A percentile compares a stretch with the other conserved stretches of the same genome.
Conservation (phyloP, 108 stramenopile species). For the Epithemia pelagica region DNA sequence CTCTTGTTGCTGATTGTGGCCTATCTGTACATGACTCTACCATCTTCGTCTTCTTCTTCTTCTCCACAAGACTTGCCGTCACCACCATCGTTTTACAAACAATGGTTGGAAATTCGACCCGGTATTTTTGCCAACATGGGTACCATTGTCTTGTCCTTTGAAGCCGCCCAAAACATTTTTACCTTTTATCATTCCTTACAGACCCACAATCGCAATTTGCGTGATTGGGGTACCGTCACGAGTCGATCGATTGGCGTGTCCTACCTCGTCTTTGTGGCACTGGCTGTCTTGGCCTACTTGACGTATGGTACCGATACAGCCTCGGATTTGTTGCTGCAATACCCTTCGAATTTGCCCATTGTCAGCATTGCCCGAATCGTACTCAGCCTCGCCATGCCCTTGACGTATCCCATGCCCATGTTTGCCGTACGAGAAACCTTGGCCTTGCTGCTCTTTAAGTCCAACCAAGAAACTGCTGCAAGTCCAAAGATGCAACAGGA, state of each 20-base stretch:
- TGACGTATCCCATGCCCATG: constrained; percentile 64
- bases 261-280: constrained; percentile 40
- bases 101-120: constrained; percentile 25
- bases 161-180: no score
- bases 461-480: no score
- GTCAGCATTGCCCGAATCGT: constrained; percentile 41
- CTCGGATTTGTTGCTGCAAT: no score
- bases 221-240: constrained; percentile 65
- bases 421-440: constrained; percentile 50
- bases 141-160: no score
- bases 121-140: constrained; percentile 41
- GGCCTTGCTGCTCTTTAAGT: no score
- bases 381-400: constrained; percentile 44
- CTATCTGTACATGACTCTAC: constrained; percentile 43
- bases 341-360: constrained; percentile 23
- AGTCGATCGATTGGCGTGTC: constrained; percentile 47
- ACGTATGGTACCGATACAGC: constrained; percentile 46
- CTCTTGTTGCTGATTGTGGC: constrained; percentile 31
- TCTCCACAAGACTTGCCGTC: constrained; percentile 28
- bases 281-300: constrained; percentile 54
- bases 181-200: no score
- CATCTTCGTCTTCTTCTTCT: background rate
- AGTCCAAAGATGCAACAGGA: no score
- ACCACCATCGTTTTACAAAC: no score
- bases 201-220: no score